phyloP scores from a whole-genome alignment of 768 basidiomycete genomes.

The Lepiota brunneoincarnata region DNA sequence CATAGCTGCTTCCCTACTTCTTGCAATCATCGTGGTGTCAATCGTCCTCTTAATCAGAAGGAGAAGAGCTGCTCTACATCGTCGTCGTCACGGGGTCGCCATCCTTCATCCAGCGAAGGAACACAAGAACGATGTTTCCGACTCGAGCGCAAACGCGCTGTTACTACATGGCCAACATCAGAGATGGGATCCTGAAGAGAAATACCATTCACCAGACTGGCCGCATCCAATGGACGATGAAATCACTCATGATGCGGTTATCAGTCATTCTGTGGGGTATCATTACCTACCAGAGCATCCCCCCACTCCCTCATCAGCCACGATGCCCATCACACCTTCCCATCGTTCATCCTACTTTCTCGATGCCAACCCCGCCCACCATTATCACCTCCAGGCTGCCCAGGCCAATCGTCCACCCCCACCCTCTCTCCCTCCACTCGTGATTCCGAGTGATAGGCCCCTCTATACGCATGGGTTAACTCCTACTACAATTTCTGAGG shows the following conservation, averaged over 20 bases:
- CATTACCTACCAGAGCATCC: not conserved
- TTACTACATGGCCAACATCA: not conserved
- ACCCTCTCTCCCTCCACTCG: slow-evolving; percentile 3
- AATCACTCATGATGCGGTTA: not conserved
- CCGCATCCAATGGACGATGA: not conserved
- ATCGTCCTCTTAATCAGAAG: not conserved
- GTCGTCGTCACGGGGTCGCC: not conserved
- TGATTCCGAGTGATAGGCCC: not conserved
- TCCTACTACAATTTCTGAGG: not conserved
- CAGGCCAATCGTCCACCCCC: not conserved
- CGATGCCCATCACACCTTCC: not conserved
- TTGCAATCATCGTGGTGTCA: not conserved
- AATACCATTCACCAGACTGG: not conserved
- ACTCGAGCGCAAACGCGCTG: not conserved
- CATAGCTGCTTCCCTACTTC: not conserved
- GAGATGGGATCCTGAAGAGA: not conserved
- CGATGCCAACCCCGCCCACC: not conserved
- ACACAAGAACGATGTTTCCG: not conserved
- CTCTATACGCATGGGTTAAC: not conserved
- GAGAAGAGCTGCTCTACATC: not conserved
- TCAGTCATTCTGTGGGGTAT: not conserved
- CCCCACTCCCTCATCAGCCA: not conserved
- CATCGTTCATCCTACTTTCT: not conserved
- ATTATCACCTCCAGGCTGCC: not conserved
- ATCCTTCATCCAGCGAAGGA: not conserved